phyloP scores from a whole-genome alignment of 1,139 yeast species.

The Maudiozyma humilis region DNA sequence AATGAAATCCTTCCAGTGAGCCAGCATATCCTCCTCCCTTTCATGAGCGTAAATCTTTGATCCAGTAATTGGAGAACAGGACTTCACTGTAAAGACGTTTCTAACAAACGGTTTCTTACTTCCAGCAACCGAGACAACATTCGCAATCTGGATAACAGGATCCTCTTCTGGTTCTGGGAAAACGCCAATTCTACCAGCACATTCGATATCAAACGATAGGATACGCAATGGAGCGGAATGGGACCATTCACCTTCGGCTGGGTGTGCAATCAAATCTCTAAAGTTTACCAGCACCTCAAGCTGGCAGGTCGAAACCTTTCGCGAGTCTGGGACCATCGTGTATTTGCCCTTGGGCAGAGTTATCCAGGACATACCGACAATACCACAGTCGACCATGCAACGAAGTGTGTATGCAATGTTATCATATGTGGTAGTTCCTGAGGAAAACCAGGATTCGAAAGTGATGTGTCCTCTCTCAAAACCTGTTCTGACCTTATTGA shows the following conservation, averaged over 20 bases:
- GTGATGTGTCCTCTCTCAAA: slow-evolving; percentile 81
- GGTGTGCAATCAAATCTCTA: slow-evolving; percentile 63
- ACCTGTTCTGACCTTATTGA: slow-evolving; percentile 61
- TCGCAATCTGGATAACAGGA: slow-evolving; percentile 94
- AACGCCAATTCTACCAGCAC: slow-evolving; percentile 95
- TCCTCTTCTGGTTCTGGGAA: slow-evolving; percentile 94
- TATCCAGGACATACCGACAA: slow-evolving; percentile 97
- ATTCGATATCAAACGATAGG: slow-evolving; percentile 92
- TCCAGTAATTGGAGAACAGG: slow-evolving; percentile 91
- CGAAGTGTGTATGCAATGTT: slow-evolving; percentile 80
- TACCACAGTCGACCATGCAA: slow-evolving; percentile 84
- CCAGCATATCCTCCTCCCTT: slow-evolving; percentile 73
- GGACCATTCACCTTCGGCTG: slow-evolving; percentile 90
- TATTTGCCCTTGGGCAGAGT: slow-evolving; percentile 76
- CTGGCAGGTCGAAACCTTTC: slow-evolving; percentile 68
- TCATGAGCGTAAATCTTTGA: slow-evolving; percentile 75
- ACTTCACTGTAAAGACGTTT: slow-evolving; percentile 85
- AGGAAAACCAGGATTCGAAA: slow-evolving; percentile 52
- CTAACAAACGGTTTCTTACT: slow-evolving; percentile 73
- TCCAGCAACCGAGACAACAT: slow-evolving; percentile 80
- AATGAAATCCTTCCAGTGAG: slow-evolving; percentile 79
- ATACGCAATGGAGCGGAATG: slow-evolving; percentile 91
- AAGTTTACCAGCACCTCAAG: slow-evolving; percentile 69
- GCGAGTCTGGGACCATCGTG: slow-evolving; percentile 34
- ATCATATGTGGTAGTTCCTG: slow-evolving; percentile 68